These are phyloP conservation scores for Aspergillus carbonarius DNA, from an alignment of 2,329 filamentous ascomycete genomes.

Conservation along the genomic window DNA sequence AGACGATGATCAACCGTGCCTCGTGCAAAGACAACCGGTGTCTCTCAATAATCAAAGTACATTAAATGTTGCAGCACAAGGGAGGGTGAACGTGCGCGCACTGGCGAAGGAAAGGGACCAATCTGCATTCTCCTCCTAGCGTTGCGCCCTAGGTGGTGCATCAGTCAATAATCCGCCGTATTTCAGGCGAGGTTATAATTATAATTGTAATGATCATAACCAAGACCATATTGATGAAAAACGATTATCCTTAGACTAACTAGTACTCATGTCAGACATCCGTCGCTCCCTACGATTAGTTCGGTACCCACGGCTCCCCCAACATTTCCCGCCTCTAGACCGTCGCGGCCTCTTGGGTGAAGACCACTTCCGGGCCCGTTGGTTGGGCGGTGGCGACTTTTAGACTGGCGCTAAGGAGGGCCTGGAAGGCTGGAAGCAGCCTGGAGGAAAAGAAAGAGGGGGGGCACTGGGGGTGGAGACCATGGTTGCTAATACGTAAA, in stretches of 20 bases:
- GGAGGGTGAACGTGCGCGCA: neutral
- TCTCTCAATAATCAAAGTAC: neutral
- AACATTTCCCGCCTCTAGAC: conserved; percentile 5
- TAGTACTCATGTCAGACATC: neutral
- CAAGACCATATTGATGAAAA: too few relatives aligned
- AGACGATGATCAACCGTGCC: neutral
- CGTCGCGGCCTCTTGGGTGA: neutral
- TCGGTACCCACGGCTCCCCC: neutral
- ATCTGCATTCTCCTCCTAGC: neutral
- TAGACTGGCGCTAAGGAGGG: conserved; percentile 4
- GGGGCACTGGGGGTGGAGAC: conserved; percentile 2
- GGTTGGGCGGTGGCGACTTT: conserved; percentile 7
- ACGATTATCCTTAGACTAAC: neutral
- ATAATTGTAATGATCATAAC: neutral
- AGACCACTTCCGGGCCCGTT: conserved; percentile 1
- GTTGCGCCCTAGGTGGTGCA: neutral
- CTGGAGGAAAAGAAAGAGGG: neutral
- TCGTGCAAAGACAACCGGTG: neutral
- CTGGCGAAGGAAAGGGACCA: neutral
- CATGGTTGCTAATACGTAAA: conserved; percentile 3
- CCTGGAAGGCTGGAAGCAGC: conserved; percentile 3
- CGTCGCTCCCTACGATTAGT: neutral
- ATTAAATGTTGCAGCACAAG: neutral
- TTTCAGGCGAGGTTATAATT: neutral
- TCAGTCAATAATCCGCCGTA: neutral